Conservation (phyloP, 148 eudicot genomes). For the Heliamphora exappendiculata region DNA sequence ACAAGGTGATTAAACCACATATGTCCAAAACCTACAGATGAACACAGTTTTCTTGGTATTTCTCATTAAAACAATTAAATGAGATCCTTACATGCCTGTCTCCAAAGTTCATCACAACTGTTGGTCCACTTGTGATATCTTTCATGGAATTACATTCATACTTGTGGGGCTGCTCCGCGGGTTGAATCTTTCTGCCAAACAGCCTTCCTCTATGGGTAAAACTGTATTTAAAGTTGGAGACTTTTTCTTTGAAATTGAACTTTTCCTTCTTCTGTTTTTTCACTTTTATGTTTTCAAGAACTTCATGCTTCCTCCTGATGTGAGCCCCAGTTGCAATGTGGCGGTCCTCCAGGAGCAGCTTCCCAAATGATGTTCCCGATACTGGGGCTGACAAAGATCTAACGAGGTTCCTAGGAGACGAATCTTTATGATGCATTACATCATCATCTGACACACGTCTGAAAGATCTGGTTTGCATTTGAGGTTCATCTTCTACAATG, state of each 20-base stretch:
- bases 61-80: not conserved
- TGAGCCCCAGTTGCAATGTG: constrained; percentile 70
- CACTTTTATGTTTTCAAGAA: constrained; percentile 27
- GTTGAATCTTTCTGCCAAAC: constrained; percentile 64
- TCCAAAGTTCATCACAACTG: constrained; percentile 37
- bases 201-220: constrained; percentile 58
- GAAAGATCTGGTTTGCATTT: constrained; percentile 46
- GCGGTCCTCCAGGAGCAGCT: constrained; percentile 90
- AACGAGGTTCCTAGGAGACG: constrained; percentile 63
- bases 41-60: not conserved
- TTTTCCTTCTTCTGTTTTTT: constrained; percentile 57
- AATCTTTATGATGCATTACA: constrained; percentile 30
- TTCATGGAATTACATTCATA: constrained; percentile 32
- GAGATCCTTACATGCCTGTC: constrained; percentile 56
- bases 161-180: constrained; percentile 35
- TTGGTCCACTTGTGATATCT: constrained; percentile 50
- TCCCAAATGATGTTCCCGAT: constrained; percentile 83
- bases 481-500: constrained; percentile 31
- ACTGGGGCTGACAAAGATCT: constrained; percentile 93
- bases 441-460: constrained; percentile 31
- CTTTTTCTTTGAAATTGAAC: constrained; percentile 63
- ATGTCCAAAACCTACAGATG: not conserved
- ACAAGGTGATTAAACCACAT: not conserved
- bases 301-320: constrained; percentile 82
- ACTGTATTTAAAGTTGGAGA: constrained; percentile 60